Evolutionary conservation across 371 early-diverging fungal species (phyloP).

Genomic region (Dichotomocladium elegans): DNA sequence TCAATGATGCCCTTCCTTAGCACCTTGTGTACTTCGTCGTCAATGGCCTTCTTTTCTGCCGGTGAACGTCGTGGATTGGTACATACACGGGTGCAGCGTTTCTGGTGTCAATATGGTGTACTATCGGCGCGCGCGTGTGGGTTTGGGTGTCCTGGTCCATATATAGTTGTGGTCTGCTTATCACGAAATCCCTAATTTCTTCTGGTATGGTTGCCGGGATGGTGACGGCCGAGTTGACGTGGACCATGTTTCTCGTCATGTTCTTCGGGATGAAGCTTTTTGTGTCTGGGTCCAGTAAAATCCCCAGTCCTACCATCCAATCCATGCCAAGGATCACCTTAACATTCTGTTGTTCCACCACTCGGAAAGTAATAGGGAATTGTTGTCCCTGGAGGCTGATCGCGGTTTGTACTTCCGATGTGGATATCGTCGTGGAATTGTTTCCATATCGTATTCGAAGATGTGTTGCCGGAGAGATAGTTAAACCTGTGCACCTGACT

Average conservation of each 20-base stretch:
- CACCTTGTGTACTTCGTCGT: too few species aligned
- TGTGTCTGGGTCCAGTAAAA: neutral
- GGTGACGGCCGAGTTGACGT: too few species aligned
- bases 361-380: neutral
- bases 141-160: neutral
- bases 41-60: too few species aligned
- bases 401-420: neutral
- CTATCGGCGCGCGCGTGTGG: slow-evolving; percentile 8
- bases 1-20: too few species aligned
- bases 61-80: slow-evolving; percentile 1
- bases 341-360: neutral
- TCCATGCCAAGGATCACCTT: neutral
- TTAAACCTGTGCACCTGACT: too few species aligned
- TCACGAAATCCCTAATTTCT: too few species aligned
- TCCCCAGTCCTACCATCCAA: neutral
- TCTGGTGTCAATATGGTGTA: slow-evolving; percentile 6
- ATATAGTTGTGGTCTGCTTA: too few species aligned
- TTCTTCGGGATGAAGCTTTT: too few species aligned
- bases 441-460: neutral
- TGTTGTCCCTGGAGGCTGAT: neutral
- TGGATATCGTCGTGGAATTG: neutral
- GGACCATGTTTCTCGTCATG: too few species aligned
- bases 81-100: slow-evolving; percentile 5
- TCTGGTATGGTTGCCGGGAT: too few species aligned
- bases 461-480: too few species aligned